Evolutionary conservation across 139 green algal genomes (phyloP), one percentile per base, ranked within the genome.

Genomic region (Micromonas commoda): DNA sequence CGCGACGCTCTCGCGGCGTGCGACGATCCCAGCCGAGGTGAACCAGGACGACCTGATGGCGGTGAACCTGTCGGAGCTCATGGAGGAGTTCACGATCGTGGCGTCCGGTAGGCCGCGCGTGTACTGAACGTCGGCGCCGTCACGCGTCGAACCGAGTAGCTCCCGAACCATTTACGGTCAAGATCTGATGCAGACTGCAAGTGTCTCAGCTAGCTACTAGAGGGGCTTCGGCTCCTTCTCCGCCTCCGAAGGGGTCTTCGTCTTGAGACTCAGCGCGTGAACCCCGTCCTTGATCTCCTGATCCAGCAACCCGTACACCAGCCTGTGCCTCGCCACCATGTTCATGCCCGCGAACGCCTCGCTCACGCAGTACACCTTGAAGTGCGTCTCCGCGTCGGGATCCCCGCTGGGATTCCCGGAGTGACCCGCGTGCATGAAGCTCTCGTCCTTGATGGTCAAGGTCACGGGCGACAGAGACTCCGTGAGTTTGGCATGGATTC

Each of bases 361-460:
- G 20, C 24, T 66, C 9, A 83, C 70, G 38, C 80, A n/a, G 26
- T 83, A 60, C 2, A 83, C 52, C 1, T 61, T 70, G 53, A 83
- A 83, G 64, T 83, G 79, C 38, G 71, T 83, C 71, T 83, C 79
- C 53, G 79, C 79, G 64, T 73, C 64, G 23, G 54, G 28, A 31
- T 64, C 64, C 0, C 79, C 79, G 32, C 19, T 34, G 1, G 79
- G 79, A 45, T 83, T 83, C 34, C 79, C 79, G 29, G 23, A 33
- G 70, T 83, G 79, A 2, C 79, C 79, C 16, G 79, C 79, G 79
- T 83, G 79, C 57, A 37, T 26, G 23, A 26, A 38, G 5, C 37
- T 63, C 9, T 75, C 68, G 37, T 75, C 68, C 34, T 61, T 64
- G 68, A 75, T 39, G 37, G 38, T 31, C 1, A 75, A 37, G 19